Base-by-base conservation (phyloP, 2,329 filamentous ascomycete species). In the Orbilia blumenaviensis region DNA sequence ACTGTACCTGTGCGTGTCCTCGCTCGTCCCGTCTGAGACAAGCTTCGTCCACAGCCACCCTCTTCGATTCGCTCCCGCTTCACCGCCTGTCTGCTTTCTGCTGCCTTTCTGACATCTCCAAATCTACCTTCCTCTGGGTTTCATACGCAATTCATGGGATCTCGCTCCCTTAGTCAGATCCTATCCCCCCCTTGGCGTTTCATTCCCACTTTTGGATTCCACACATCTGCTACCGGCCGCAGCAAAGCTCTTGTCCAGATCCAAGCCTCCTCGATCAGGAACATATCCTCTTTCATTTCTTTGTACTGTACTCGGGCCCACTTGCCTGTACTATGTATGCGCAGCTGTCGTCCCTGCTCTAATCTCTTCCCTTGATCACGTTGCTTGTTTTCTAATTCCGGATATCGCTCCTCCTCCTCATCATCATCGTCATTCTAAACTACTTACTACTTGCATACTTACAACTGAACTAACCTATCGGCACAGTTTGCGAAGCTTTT, bases 381-480 rank as follows among this genome's bases (percentile, higher is more conserved):
- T 73, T 67, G 69, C 62, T 68, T 54, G 63, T 76, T 56, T 56
- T 76, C 72, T 76, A 76, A 67, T 69, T 69, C 64, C 36, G 62
- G 71, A 68, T 44, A 75, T 56, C 46, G 46, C 29, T 46, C 34
- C 54, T 23, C 29, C 32, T 12, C 18, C 12, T 46, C 42, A 50
- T 52, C 29, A 44, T 44, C 52, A 36, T 36, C 48, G 21, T 38
- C 52, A 23, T 38, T 38, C 29, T 14, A 18, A 56, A 56, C 52
- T 14, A 38, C 32, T 27, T 38, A 32, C 48, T 14, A 29, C 48
- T n/a, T n/a, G n/a, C n/a, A n/a, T n/a, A n/a, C n/a, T n/a, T n/a
- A n/a, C 48, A 54, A 38, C 36, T 38, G n/a, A 34, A 46, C 64
- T 50, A 60, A 48, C 64, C 64, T 68, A 60, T 68, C 64, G 64